These are phyloP conservation scores for Rhodomyrtus psidioides DNA, from an alignment of 441 rosid species.

Conservation along the genomic window DNA sequence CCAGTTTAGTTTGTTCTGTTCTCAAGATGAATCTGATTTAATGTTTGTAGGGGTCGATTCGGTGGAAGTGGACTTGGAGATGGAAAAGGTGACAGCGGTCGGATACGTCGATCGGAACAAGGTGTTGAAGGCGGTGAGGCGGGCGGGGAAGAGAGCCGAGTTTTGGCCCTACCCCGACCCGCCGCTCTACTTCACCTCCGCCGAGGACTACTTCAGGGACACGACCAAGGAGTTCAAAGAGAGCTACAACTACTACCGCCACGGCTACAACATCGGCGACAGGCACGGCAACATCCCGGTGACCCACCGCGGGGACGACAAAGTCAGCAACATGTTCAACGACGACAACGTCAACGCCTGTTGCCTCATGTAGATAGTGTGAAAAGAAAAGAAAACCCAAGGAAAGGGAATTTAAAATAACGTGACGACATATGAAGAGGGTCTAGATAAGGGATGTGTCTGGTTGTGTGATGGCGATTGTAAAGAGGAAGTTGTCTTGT, in stretches of 20 bases:
- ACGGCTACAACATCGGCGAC: slow-evolving; percentile 74
- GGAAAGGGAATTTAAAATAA: background rate
- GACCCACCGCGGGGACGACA: slow-evolving; percentile 77
- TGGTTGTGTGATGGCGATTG: background rate
- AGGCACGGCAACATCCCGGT: slow-evolving; percentile 66
- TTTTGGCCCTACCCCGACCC: slow-evolving; percentile 87
- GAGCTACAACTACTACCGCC: slow-evolving; percentile 79
- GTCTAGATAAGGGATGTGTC: background rate
- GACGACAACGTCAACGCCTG: slow-evolving; percentile 93
- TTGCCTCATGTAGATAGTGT: slow-evolving; percentile 46
- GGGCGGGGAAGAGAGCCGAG: slow-evolving; percentile 87
- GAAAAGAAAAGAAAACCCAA: background rate
- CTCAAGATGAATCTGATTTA: background rate
- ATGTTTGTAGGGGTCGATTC: slow-evolving; percentile 61
- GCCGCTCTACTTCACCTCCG: slow-evolving; percentile 81
- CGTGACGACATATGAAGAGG: background rate
- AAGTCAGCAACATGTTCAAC: slow-evolving; percentile 87
- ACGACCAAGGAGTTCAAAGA: slow-evolving; percentile 75
- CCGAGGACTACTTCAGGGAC: slow-evolving; percentile 66
- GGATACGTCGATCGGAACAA: slow-evolving; percentile 91
- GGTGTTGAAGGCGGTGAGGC: slow-evolving; percentile 74
- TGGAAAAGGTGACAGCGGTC: slow-evolving; percentile 76
- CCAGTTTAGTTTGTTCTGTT: background rate
- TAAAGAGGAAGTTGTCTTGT: background rate
- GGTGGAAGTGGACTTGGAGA: slow-evolving; percentile 67